Base-by-base conservation (phyloP, 1,139 yeast species). In the Torulaspora globosa region DNA sequence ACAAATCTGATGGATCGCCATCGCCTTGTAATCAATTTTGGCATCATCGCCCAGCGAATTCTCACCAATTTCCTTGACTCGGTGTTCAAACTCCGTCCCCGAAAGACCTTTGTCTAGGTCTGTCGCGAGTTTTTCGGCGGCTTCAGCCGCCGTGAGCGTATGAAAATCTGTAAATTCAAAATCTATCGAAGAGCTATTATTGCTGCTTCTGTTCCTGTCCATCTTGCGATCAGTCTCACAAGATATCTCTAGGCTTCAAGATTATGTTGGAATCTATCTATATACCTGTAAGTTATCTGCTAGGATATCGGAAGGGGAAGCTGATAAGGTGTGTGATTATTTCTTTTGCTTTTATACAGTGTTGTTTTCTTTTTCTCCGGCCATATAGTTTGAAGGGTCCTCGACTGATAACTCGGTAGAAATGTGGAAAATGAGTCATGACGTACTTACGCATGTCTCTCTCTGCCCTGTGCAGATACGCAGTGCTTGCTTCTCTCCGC, bases 1-100 rank as follows among this genome's bases (percentile, higher is more conserved):
- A 57, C 85, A 90, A 59, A 86, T 82, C 65, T 94, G 94, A 47
- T 84, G 88, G 47, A 86, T 74, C 19, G 88, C 50, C 60, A 92
- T 92, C 59, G 85, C 83, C 69, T 76, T 68, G 16, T 78, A 53
- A 43, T 90, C 66, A 48, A 81, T 79, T 35, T 56, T 55, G 11
- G 57, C 44, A 35, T 63, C 68, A 42, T 63, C 66, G 12, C 67
- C 68, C 10, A 59, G 53, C 18, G 59, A 48, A 48, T 59, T 65
- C 36, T 50, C 60, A 31, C 63, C 66, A 19, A 43, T 96, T 95
- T 59, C 83, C 81, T 28, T 81, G 67, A 41, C 80, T 73, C 65
- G 87, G 73, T 58, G 95, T 70, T 82, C 76, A 50, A 85, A 95
- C 53, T 82, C 87, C 24, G 71, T 72, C 43, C 79, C 76, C 27